Conservation (phyloP, 2,329 filamentous ascomycete genomes). For the Epicoccum sorghinum region DNA sequence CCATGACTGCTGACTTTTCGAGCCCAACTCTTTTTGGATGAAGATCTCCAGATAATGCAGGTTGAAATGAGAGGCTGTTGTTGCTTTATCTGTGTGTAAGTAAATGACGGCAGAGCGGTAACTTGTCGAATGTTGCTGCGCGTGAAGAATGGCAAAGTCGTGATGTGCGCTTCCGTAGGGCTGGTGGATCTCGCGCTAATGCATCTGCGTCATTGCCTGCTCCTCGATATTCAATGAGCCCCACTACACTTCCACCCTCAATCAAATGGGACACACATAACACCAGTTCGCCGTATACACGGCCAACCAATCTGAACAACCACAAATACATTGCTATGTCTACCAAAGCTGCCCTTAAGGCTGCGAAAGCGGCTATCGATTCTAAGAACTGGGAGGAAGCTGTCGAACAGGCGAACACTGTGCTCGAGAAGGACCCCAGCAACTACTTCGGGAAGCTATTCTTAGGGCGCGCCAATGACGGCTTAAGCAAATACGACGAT, state of each 20-base stretch:
- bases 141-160: constrained; percentile 13
- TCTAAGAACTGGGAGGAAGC: constrained; percentile 80
- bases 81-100: not conserved
- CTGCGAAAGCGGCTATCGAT: constrained; percentile 78
- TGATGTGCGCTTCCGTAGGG: constrained; percentile 36
- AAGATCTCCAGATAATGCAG: constrained; percentile 7
- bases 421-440: constrained; percentile 73
- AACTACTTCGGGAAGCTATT: constrained; percentile 92
- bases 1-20: constrained; percentile 31
- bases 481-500: constrained; percentile 71
- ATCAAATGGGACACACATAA: constrained; percentile 32
- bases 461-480: constrained; percentile 82
- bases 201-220: constrained; percentile 32
- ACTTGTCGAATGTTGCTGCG: not conserved
- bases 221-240: constrained; percentile 17
- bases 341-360: constrained; percentile 77
- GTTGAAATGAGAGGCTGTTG: not conserved
- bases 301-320: not conserved
- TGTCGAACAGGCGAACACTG: constrained; percentile 68
- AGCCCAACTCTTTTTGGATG: constrained; percentile 1
- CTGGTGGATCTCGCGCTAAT: constrained; percentile 31
- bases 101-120: constrained; percentile 4
- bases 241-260: constrained; percentile 18
- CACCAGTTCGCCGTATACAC: constrained; percentile 19
- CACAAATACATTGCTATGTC: constrained; percentile 31